Conservation (phyloP, 441 rosid species). For the Euphorbia neoarborescens region DNA sequence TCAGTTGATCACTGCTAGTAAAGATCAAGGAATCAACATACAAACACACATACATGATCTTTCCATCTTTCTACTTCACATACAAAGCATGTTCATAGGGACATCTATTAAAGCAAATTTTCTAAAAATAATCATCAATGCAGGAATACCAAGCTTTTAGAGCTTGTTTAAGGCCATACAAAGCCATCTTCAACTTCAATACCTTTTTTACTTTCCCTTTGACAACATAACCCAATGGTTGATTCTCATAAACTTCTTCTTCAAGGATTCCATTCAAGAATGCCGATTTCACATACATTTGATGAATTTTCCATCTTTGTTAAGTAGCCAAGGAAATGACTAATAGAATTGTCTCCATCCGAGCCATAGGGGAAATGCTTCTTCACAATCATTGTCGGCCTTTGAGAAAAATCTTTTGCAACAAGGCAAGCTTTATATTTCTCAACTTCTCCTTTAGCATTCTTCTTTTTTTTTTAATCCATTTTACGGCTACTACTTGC, state of each 20-base stretch:
- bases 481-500: no score
- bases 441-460: not conserved
- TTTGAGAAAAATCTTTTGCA: not conserved
- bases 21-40: slow-evolving; percentile 8
- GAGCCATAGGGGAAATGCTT: not conserved
- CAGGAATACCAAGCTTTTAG: not conserved
- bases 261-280: slow-evolving; percentile 2
- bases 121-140: not conserved
- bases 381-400: not conserved
- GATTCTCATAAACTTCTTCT: not conserved
- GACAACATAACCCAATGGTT: not conserved
- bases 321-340: slow-evolving; percentile 2
- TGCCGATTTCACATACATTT: slow-evolving; percentile 7
- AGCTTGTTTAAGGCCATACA: not conserved
- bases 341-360: not conserved
- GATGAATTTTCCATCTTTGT: not conserved
- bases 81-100: not conserved
- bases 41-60: not conserved
- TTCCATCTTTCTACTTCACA: not conserved
- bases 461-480: no score
- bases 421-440: not conserved
- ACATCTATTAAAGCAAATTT: not conserved
- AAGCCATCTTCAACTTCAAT: no score
- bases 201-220: not conserved
- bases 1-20: not conserved